Conservation (phyloP, 495 filamentous ascomycete species). For the Aspergillus avenaceus region DNA sequence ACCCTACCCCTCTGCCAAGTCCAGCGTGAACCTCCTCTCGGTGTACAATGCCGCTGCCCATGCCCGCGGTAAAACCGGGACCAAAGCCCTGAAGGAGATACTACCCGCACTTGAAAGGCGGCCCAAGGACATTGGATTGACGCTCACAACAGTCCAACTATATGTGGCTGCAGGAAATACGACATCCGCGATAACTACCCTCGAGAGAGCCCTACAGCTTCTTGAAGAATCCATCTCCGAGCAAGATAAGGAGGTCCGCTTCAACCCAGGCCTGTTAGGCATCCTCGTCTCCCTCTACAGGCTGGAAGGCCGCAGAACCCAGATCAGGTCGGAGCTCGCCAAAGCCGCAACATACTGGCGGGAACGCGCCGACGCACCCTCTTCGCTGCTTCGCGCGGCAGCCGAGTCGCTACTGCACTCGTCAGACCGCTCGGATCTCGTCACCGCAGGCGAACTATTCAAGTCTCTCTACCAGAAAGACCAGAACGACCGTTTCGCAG, state of each 20-base stretch:
- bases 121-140: constrained; percentile 78
- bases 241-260: constrained; percentile 64
- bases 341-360: constrained; percentile 84
- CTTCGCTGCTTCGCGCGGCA: constrained; percentile 70
- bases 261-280: constrained; percentile 82
- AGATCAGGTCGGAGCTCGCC: constrained; percentile 66
- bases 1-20: constrained; percentile 51
- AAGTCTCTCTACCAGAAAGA: constrained; percentile 57
- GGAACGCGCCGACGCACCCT: constrained; percentile 45
- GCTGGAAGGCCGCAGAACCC: constrained; percentile 68
- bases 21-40: constrained; percentile 59
- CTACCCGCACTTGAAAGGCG: constrained; percentile 69
- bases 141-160: constrained; percentile 80
- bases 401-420: constrained; percentile 76
- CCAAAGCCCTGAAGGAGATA: constrained; percentile 68
- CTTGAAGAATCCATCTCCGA: constrained; percentile 65
- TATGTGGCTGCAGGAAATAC: constrained; percentile 73
- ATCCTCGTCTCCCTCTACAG: constrained; percentile 78
- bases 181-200: constrained; percentile 65
- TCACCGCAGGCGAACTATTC: constrained; percentile 71
- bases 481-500: constrained; percentile 57
- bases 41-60: constrained; percentile 79
- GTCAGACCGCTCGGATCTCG: constrained; percentile 58
- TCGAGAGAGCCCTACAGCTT: constrained; percentile 69
- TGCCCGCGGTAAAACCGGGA: constrained; percentile 57